A percentile compares a stretch with the other conserved stretches of the same genome.
Conservation (phyloP, 352 stramenopile species). For the Pythium biforme region DNA sequence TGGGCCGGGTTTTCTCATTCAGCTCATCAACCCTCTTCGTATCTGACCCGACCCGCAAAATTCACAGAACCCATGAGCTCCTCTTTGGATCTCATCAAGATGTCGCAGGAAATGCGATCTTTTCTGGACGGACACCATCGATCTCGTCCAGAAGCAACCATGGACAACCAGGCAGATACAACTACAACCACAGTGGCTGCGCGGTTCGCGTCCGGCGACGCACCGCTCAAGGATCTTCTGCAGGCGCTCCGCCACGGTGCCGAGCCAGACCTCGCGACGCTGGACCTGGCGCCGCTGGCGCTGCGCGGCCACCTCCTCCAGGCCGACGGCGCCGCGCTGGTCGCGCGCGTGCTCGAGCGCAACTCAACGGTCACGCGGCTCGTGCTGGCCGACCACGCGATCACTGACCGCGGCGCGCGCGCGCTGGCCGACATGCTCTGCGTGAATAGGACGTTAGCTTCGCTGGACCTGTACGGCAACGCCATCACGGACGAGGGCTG, state of each 20-base stretch:
- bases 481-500: slow-evolving; percentile 53
- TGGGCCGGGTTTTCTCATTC: too few relatives aligned
- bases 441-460: slow-evolving; percentile 55
- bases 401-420: slow-evolving; percentile 50
- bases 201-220: slow-evolving; percentile 9
- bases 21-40: too few relatives aligned
- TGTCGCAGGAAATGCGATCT: too few relatives aligned
- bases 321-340: slow-evolving; percentile 40
- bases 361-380: slow-evolving; percentile 61
- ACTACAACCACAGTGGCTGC: neutral
- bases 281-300: slow-evolving; percentile 7
- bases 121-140: too few relatives aligned
- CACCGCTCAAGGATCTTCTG: slow-evolving; percentile 12
- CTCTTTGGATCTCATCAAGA: too few relatives aligned
- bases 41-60: too few relatives aligned
- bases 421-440: slow-evolving; percentile 66
- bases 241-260: slow-evolving; percentile 1
- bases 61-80: too few relatives aligned
- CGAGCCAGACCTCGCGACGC: slow-evolving; percentile 5
- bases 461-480: slow-evolving; percentile 62
- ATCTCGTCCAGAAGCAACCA: too few relatives aligned
- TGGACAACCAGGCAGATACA: too few relatives aligned
- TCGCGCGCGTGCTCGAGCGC: slow-evolving; percentile 51
- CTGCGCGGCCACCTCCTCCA: neutral
- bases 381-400: slow-evolving; percentile 57